These are phyloP conservation scores for Barnettozyma salicaria DNA, from an alignment of 805 yeast species.

Conservation along the genomic window DNA sequence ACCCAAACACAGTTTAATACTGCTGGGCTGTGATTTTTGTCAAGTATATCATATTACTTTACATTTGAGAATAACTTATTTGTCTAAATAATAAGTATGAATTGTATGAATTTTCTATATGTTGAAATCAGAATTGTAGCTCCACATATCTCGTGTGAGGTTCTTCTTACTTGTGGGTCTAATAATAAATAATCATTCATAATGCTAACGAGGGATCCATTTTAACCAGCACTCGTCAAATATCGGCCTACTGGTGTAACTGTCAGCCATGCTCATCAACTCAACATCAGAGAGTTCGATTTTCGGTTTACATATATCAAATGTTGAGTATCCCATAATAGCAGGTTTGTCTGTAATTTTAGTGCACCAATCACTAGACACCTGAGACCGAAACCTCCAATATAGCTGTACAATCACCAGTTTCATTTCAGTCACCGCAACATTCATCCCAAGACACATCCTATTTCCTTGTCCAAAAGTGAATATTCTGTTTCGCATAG, in stretches of 20 bases:
- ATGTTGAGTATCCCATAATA: conserved; percentile 22
- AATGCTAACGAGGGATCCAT: conserved; percentile 10
- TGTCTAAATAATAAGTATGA: too few species aligned
- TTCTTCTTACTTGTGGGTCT: too few species aligned
- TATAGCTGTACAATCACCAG: conserved; percentile 47
- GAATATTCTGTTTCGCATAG: conserved; percentile 50
- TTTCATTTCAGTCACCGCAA: conserved; percentile 64
- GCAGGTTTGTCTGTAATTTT: conserved; percentile 23
- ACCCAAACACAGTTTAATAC: conserved; percentile 1
- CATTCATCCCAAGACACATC: conserved; percentile 69
- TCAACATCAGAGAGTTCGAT: conserved; percentile 34
- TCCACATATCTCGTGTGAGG: too few species aligned
- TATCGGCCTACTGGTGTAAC: conserved; percentile 47
- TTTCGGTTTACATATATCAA: conserved; percentile 8
- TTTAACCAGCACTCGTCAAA: conserved; percentile 47
- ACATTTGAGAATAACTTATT: too few species aligned
- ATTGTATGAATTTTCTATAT: too few species aligned
- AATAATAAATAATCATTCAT: too few species aligned
- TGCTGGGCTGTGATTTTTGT: neutral
- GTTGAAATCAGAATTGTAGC: too few species aligned
- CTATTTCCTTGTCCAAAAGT: conserved; percentile 70
- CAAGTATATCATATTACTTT: too few species aligned
- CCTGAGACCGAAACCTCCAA: conserved; percentile 38
- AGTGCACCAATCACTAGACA: conserved; percentile 41
- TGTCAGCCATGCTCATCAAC: conserved; percentile 51